Evolutionary conservation across 1,139 yeast species (phyloP).

Genomic region (Hyphopichia khmerensis): DNA sequence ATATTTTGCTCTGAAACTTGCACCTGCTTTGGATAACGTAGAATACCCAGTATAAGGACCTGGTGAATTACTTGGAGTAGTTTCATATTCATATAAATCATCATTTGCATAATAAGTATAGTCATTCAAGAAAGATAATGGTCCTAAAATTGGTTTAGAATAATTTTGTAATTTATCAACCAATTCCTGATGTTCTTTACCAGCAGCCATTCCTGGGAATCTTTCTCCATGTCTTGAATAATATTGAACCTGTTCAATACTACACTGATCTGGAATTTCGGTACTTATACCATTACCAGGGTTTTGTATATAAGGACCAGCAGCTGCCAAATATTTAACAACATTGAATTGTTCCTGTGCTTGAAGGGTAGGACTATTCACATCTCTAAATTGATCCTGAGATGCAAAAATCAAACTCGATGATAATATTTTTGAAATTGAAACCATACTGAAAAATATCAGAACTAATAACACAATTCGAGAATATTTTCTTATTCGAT

Average conservation of each 20-base stretch:
- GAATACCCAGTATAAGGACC: conserved; percentile 26
- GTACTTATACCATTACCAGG: conserved; percentile 35
- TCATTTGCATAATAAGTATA: conserved; percentile 25
- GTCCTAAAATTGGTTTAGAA: conserved; percentile 19
- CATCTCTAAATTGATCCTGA: conserved; percentile 22
- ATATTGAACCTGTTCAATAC: conserved; percentile 35
- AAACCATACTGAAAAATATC: conserved; percentile 19
- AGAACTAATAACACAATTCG: not conserved
- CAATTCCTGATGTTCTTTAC: conserved; percentile 19
- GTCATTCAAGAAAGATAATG: conserved; percentile 23
- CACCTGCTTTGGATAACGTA: conserved; percentile 26
- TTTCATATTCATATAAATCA: conserved; percentile 26
- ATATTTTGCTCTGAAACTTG: conserved; percentile 30
- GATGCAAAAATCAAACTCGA: conserved; percentile 28
- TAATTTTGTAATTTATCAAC: conserved; percentile 20
- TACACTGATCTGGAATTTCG: conserved; percentile 30
- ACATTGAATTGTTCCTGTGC: conserved; percentile 31
- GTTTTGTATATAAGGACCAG: conserved; percentile 38
- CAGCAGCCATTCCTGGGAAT: conserved; percentile 29
- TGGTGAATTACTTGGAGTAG: conserved; percentile 22
- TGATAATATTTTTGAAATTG: conserved; percentile 25
- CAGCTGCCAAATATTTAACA: conserved; percentile 31
- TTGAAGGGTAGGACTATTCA: conserved; percentile 28
- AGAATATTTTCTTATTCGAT: not conserved
- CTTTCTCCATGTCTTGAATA: conserved; percentile 39